Conservation (phyloP, 768 basidiomycete species). For the Leccinum variicolor region DNA sequence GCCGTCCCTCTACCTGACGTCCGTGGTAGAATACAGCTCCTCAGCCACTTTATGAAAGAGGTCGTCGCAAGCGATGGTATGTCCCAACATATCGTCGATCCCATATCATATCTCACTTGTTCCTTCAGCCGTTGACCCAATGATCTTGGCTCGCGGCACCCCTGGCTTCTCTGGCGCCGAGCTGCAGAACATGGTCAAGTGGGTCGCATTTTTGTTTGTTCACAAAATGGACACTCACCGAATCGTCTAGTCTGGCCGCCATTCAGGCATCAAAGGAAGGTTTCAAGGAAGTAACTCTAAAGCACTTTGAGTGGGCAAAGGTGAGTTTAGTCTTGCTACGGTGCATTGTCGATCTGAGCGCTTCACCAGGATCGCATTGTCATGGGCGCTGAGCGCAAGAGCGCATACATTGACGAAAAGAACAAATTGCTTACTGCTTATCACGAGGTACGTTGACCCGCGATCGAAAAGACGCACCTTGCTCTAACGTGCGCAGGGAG, state of each 20-base stretch:
- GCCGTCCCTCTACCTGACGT: slow-evolving; percentile 95
- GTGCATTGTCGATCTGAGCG: background rate
- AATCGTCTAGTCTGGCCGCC: slow-evolving; percentile 67
- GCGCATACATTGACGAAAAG: slow-evolving; percentile 83
- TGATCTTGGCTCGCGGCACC: slow-evolving; percentile 88
- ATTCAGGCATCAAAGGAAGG: slow-evolving; percentile 91
- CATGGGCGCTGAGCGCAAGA: slow-evolving; percentile 95
- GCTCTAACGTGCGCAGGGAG: slow-evolving; percentile 51
- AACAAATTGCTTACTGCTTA: slow-evolving; percentile 90
- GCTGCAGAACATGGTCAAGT: slow-evolving; percentile 96
- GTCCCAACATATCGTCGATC: slow-evolving; percentile 5
- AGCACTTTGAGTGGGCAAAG: slow-evolving; percentile 98
- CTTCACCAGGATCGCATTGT: slow-evolving; percentile 78
- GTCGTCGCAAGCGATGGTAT: slow-evolving; percentile 61
- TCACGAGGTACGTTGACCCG: slow-evolving; percentile 68
- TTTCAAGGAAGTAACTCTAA: slow-evolving; percentile 63
- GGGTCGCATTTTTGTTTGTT: slow-evolving; percentile 26
- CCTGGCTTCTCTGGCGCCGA: slow-evolving; percentile 97
- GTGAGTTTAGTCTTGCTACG: slow-evolving; percentile 33
- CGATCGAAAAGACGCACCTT: background rate
- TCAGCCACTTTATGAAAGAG: slow-evolving; percentile 86
- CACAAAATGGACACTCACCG: background rate
- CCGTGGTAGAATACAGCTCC: slow-evolving; percentile 88
- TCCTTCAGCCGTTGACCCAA: slow-evolving; percentile 75
- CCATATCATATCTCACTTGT: background rate